Base-by-base conservation (phyloP, 2,329 filamentous ascomycete genomes). In the Didymella lethalis region DNA sequence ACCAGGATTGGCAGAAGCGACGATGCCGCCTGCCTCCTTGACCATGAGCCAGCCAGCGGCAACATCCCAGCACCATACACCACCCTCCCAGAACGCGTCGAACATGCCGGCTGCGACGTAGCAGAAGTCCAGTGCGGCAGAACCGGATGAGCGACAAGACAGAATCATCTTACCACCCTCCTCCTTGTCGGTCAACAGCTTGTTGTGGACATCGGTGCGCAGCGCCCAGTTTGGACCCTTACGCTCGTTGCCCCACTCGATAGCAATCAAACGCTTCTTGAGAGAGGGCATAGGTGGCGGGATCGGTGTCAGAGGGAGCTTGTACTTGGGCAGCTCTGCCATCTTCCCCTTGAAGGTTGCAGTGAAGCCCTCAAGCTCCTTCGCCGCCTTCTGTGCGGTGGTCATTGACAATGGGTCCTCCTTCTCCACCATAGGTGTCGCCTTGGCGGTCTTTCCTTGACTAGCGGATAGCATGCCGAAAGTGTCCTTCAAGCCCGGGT, bases 161-260 rank as follows among this genome's bases (percentile, higher is more conserved):
- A 76, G 71, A 28, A 65, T 67, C 72, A 77, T 77, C 0, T 72
- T 72, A 23, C 75, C 75, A 16, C 69, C 74, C 0, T 61, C 62
- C 1, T 62, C 44, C 7, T 68, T 64, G 29, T 69, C 61, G 0
- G 74, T 73, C 25, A 78, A 61, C 0, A 78, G 64, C 41, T 64
- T 63, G 49, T 69, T 69, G 40, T 70, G 64, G 0, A 77, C 62
- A 1, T 59, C 54, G 0, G 70, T 71, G 23, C 75, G 71, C 7
- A 77, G 66, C 1, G 71, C 68, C 76, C 76, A 78, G 62, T 78
- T 77, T 0, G 68, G 62, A 1, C 75, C 75, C 6, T 63, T 55
- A 45, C 76, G 76, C 59, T 78, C 67, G 43, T 72, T 73, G 14
- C 75, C 76, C 75, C 75, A 78, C 34, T 78, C 76, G 0, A 78